Evolutionary conservation across 2,329 filamentous ascomycete species (phyloP).

Genomic region (Fusarium sp.): DNA sequence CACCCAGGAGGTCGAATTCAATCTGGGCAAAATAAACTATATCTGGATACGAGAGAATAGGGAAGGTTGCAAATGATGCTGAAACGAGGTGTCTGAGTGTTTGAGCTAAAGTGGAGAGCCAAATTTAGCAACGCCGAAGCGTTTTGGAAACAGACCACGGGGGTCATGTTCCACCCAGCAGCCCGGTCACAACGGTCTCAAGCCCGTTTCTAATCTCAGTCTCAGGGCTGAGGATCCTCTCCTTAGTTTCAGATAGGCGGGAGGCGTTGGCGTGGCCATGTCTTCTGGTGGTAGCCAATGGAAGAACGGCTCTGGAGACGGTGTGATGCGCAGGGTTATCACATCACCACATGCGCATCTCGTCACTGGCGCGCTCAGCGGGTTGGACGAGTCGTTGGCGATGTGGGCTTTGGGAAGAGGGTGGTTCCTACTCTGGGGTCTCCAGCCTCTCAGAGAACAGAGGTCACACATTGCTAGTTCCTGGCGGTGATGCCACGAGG

Average conservation of each 20-base stretch:
- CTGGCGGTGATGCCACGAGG: slow-evolving; percentile 33
- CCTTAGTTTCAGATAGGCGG: slow-evolving; percentile 48
- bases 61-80: slow-evolving; percentile 3
- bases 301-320: slow-evolving; percentile 34
- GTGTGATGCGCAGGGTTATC: slow-evolving; percentile 49
- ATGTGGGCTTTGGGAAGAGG: slow-evolving; percentile 22
- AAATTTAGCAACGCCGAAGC: slow-evolving; percentile 47
- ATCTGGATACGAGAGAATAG: slow-evolving; percentile 28
- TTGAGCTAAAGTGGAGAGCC: slow-evolving; percentile 18
- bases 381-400: slow-evolving; percentile 36
- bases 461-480: slow-evolving; percentile 13
- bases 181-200: slow-evolving; percentile 45
- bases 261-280: slow-evolving; percentile 31
- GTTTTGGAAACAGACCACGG: slow-evolving; percentile 35
- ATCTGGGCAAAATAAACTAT: slow-evolving; percentile 28
- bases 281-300: slow-evolving; percentile 44
- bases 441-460: slow-evolving; percentile 20
- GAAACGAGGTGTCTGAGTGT: slow-evolving; percentile 6
- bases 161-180: slow-evolving; percentile 42
- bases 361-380: slow-evolving; percentile 47
- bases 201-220: slow-evolving; percentile 47
- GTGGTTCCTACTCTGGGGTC: slow-evolving; percentile 1
- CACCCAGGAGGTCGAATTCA: slow-evolving; percentile 17
- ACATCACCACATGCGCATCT: slow-evolving; percentile 50
- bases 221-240: slow-evolving; percentile 37